Evolutionary conservation across 371 early-diverging fungal genomes (phyloP), one percentile per base, ranked within the genome.

Genomic region (Basidiobolus meristosporus): DNA sequence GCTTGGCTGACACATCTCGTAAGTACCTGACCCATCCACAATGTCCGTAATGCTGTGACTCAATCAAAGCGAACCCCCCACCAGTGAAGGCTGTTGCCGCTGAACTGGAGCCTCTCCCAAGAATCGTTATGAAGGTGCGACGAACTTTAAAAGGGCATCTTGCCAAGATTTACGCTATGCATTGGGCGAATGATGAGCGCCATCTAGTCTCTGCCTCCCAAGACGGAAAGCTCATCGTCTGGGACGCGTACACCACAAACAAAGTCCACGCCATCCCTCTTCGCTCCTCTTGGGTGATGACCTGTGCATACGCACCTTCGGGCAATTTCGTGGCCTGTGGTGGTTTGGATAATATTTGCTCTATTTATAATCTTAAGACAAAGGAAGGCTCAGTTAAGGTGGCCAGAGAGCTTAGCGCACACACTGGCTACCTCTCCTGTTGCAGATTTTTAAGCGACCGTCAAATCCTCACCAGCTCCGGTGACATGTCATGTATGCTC

Each of bases 271-370:
- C 96, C 22, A 95, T 98, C 53, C 95, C 97, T 12, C 60, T 98
- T 39, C 78, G 89, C 18, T 95, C 96, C 0, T 90, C 93, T 6
- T 98, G 98, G 98, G 98, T 98, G 41, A 98, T 98, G 98, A 95
- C 97, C 22, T 92, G 92, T 52, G 96, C 98, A 0, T 98, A 91
- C 53, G 83, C 93, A 14, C 97, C 96, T 3, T 86, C 88, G n/a
- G 92, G 97, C 12, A 80, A 82, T 57, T 83, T 79, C 57, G 97
- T 98, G n/a, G 98, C 98, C 32, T 98, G 93, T 53, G 98, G 98
- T 50, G 98, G 98, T 52, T 71, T 96, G 26, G 98, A 97, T 62
- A 97, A 97, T 56, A 76, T 93, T 47, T 95, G 96, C 60, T 89
- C 91, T 10, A 81, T 98, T 50, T 98, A 91, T 63, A 91, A 88